Conservation (phyloP, 2,329 filamentous ascomycete species). For the Calonectria naviculata region DNA sequence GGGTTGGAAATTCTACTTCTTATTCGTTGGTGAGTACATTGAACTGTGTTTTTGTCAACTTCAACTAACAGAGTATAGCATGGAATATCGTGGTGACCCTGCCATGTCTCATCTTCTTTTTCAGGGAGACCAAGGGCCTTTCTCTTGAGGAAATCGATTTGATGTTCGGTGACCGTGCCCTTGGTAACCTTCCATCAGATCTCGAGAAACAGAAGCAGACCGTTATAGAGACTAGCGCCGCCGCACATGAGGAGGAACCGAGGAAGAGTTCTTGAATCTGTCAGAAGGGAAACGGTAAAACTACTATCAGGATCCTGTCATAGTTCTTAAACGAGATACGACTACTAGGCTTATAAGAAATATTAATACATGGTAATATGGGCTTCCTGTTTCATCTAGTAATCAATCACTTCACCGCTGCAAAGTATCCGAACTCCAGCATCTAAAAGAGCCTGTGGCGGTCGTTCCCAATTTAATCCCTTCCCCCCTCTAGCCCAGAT, state of each 20-base stretch:
- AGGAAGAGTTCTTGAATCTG: background rate
- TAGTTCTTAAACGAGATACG: background rate
- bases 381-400: no score
- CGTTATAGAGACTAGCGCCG: conserved; percentile 21
- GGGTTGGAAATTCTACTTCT: conserved; percentile 50
- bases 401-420: conserved; percentile 22
- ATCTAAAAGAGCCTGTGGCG: conserved; percentile 27
- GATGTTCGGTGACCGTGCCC: conserved; percentile 56
- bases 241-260: conserved; percentile 24
- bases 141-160: conserved; percentile 66
- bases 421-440: conserved; percentile 17
- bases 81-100: conserved; percentile 49
- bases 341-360: no score
- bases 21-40: conserved; percentile 44
- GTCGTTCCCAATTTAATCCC: conserved; percentile 39
- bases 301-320: no score
- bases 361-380: no score
- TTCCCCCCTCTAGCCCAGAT: conserved; percentile 26
- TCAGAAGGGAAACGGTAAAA: background rate
- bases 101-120: conserved; percentile 58
- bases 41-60: conserved; percentile 44
- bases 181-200: conserved; percentile 37
- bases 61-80: conserved; percentile 44
- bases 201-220: conserved; percentile 40
- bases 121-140: conserved; percentile 63